Percentiles rank a stretch among this genome's conserved stretches.
phyloP scores from a whole-genome alignment of 2,329 filamentous ascomycete species.

The Dactylellina leptospora region DNA sequence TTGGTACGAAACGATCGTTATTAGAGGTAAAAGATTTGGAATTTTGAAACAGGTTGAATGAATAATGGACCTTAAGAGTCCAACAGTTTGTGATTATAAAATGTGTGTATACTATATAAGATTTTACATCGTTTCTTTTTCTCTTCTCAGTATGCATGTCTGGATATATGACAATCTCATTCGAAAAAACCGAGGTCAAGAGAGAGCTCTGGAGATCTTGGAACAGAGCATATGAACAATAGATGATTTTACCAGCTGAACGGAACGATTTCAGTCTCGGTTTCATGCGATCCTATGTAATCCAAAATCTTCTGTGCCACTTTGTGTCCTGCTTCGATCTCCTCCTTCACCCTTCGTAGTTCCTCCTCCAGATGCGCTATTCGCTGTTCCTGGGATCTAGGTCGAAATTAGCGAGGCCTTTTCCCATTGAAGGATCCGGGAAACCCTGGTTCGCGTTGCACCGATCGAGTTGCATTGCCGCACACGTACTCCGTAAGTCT shows the following conservation, averaged over 20 bases:
- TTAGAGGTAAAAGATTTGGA: too few species aligned
- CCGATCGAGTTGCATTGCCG: neutral
- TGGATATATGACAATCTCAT: neutral
- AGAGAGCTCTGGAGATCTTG: neutral
- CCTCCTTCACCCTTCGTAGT: neutral
- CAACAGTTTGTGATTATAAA: too few species aligned
- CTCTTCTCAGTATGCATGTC: too few species aligned
- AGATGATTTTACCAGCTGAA: too few species aligned
- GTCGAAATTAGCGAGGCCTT: neutral
- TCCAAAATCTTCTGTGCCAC: neutral
- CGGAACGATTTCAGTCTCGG: neutral
- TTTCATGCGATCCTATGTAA: neutral
- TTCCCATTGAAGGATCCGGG: neutral
- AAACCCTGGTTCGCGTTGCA: neutral
- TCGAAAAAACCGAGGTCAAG: neutral
- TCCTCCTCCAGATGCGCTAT: neutral
- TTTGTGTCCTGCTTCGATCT: neutral
- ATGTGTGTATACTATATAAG: too few species aligned
- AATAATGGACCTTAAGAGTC: too few species aligned
- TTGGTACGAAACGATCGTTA: too few species aligned
- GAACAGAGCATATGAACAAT: neutral
- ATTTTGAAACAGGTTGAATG: too few species aligned
- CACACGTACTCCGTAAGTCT: neutral
- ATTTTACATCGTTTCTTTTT: too few species aligned
- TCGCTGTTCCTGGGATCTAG: neutral